Evolutionary conservation across 129 eudicot species (phyloP).

Genomic region (Logfia minima): DNA sequence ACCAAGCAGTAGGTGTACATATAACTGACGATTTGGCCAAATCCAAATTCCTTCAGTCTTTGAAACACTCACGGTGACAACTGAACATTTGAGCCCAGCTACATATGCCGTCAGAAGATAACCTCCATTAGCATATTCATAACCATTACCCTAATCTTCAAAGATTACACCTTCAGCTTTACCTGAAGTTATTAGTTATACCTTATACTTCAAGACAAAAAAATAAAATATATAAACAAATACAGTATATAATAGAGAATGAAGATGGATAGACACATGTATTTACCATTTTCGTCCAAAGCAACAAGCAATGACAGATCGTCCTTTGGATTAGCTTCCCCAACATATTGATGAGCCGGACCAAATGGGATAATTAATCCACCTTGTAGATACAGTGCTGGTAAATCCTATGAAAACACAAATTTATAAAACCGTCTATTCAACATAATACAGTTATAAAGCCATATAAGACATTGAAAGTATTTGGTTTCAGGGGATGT

Average conservation of each 20-base stretch:
- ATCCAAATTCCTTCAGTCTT: constrained; percentile 72
- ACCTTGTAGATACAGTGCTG: constrained; percentile 71
- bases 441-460: not conserved
- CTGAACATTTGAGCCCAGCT: constrained; percentile 69
- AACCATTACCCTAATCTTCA: constrained; percentile 98
- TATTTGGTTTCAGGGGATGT: no score
- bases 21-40: constrained; percentile 79
- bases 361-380: constrained; percentile 85
- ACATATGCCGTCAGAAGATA: constrained; percentile 77
- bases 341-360: constrained; percentile 72
- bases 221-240: not conserved
- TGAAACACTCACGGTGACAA: constrained; percentile 53
- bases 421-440: constrained; percentile 7
- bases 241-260: no score
- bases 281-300: constrained; percentile 75
- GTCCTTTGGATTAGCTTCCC: constrained; percentile 71
- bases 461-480: no score
- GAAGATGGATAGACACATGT: not conserved
- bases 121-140: constrained; percentile 57
- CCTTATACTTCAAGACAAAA: not conserved
- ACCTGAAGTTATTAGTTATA: constrained; percentile 44
- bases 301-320: constrained; percentile 79
- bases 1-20: constrained; percentile 73
- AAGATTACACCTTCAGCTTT: constrained; percentile 85
- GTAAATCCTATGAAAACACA: constrained; percentile 64